Evolutionary conservation across 371 early-diverging fungal genomes (phyloP).

Genomic region (Mucor saturninus): DNA sequence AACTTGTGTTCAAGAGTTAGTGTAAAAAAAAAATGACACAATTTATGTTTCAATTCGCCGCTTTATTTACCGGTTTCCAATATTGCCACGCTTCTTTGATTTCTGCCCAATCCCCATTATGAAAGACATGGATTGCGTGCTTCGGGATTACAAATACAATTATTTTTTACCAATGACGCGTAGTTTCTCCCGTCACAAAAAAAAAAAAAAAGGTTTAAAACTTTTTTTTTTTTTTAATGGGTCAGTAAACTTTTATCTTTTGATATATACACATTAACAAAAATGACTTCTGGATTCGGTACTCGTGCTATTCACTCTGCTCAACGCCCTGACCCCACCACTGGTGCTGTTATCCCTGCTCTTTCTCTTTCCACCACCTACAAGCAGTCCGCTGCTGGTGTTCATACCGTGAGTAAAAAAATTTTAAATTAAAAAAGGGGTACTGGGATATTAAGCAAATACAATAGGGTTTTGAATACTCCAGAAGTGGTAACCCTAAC

Average conservation of each 20-base stretch:
- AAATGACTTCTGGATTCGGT: slow-evolving; percentile 69
- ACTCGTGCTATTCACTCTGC: slow-evolving; percentile 95
- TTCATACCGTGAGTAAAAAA: slow-evolving; percentile 70
- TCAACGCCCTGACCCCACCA: slow-evolving; percentile 82
- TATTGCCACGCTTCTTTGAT: slow-evolving; percentile 16
- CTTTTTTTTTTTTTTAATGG: slow-evolving; percentile 4
- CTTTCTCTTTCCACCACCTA: slow-evolving; percentile 96
- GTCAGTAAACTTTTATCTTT: neutral
- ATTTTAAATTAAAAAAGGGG: slow-evolving; percentile 2
- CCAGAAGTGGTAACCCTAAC: slow-evolving; percentile 95
- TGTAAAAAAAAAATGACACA: too few species aligned
- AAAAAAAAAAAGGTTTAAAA: slow-evolving; percentile 14
- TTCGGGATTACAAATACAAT: slow-evolving; percentile 13
- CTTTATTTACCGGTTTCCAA: slow-evolving; percentile 8
- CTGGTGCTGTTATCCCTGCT: slow-evolving; percentile 94
- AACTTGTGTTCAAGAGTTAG: too few species aligned
- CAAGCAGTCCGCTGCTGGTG: slow-evolving; percentile 90
- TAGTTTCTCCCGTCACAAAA: slow-evolving; percentile 28
- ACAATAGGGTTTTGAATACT: slow-evolving; percentile 91
- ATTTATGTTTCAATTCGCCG: slow-evolving; percentile 3
- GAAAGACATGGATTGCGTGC: slow-evolving; percentile 2
- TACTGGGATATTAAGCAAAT: slow-evolving; percentile 8
- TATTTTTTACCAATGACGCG: slow-evolving; percentile 12
- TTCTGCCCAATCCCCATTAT: slow-evolving; percentile 19
- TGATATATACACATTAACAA: neutral